Evolutionary conservation across 2,329 filamentous ascomycete species (phyloP).

Genomic region (Cladosporium colombiae): DNA sequence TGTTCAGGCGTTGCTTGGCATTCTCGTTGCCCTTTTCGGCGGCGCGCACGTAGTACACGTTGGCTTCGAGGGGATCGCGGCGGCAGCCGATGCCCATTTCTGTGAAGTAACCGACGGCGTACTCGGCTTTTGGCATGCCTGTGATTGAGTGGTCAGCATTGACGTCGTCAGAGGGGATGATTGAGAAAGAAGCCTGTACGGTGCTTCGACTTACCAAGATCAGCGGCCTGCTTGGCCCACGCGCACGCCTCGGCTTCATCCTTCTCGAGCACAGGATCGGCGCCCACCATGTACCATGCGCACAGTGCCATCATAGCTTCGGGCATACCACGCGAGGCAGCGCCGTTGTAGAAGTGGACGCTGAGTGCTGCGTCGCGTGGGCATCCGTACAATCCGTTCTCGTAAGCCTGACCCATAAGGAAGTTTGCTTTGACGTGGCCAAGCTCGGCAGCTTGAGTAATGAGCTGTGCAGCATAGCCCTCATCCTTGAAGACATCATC

Average conservation of each 20-base stretch:
- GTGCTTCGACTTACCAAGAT: conserved; percentile 69
- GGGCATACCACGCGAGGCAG: conserved; percentile 80
- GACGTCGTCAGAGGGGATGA: neutral
- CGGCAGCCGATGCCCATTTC: conserved; percentile 98
- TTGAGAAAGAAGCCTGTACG: neutral
- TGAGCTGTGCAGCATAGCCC: conserved; percentile 86
- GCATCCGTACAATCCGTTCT: conserved; percentile 84
- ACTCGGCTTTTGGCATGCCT: conserved; percentile 75
- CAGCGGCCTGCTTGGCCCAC: conserved; percentile 86
- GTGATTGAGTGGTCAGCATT: neutral
- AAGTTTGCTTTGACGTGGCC: conserved; percentile 85
- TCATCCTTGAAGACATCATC: conserved; percentile 92
- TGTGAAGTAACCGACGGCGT: conserved; percentile 94
- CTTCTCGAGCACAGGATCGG: conserved; percentile 86
- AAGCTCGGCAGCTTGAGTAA: conserved; percentile 90
- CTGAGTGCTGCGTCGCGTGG: conserved; percentile 89
- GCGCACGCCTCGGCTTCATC: conserved; percentile 96
- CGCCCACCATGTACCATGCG: conserved; percentile 97
- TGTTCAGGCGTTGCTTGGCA: conserved; percentile 80
- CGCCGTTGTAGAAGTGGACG: conserved; percentile 95
- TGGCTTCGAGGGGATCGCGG: conserved; percentile 91
- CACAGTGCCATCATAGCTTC: conserved; percentile 97
- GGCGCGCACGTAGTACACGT: conserved; percentile 97
- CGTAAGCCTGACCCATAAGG: conserved; percentile 93
- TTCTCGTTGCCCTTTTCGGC: conserved; percentile 89